Evolutionary conservation across 1,284 basidiomycete species (phyloP).

Genomic region (Marasmius tenuissimus): DNA sequence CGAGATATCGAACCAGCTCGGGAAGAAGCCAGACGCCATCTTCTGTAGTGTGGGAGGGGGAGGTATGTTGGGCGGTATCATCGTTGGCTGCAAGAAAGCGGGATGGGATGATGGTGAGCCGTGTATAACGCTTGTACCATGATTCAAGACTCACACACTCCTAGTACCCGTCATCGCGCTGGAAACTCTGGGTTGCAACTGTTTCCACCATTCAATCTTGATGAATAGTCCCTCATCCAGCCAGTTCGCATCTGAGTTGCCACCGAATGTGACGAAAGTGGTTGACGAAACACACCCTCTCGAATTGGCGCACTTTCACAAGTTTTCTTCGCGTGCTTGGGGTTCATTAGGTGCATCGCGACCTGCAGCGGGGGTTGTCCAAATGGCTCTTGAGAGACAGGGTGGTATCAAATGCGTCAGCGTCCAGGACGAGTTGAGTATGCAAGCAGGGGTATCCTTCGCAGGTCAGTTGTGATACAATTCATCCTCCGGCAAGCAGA

Average conservation of each 20-base stretch:
- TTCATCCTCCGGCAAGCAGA: neutral
- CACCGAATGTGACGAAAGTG: constrained; percentile 36
- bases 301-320: constrained; percentile 52
- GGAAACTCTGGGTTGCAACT: constrained; percentile 71
- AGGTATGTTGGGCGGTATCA: constrained; percentile 67
- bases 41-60: constrained; percentile 78
- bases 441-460: constrained; percentile 56
- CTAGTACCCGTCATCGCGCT: constrained; percentile 64
- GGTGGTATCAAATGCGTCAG: constrained; percentile 58
- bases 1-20: constrained; percentile 59
- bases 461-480: constrained; percentile 43
- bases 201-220: constrained; percentile 70
- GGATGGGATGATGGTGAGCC: constrained; percentile 66
- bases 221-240: constrained; percentile 42
- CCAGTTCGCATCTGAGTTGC: constrained; percentile 28
- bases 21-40: constrained; percentile 62
- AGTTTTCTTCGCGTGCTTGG: constrained; percentile 62
- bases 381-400: constrained; percentile 57
- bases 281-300: constrained; percentile 41
- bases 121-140: neutral
- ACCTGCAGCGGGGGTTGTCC: constrained; percentile 58
- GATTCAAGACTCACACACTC: neutral
- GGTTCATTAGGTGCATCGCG: constrained; percentile 69
- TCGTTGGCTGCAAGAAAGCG: constrained; percentile 57
- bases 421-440: constrained; percentile 66